Evolutionary conservation across 164 flowering plant genomes (phyloP).

Genomic region (Vitis rotundifolia): DNA sequence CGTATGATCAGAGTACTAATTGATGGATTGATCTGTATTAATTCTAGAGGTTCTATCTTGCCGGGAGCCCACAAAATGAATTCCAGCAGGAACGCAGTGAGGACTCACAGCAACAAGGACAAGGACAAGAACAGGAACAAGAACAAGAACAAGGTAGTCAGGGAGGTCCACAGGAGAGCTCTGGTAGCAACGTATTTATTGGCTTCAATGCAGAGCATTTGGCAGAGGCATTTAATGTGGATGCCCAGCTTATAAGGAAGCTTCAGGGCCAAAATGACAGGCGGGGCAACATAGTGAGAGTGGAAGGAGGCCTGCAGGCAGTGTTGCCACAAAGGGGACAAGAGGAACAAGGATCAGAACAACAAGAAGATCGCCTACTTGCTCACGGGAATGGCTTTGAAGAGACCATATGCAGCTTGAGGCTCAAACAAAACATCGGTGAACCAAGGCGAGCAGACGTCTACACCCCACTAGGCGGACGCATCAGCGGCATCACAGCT

Average conservation of each 20-base stretch:
- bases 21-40: not conserved
- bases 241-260: slow-evolving; percentile 15
- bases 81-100: not conserved
- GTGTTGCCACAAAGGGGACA: not conserved
- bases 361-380: not conserved
- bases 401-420: slow-evolving; percentile 40
- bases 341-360: not conserved
- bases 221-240: slow-evolving; percentile 35
- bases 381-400: slow-evolving; percentile 32
- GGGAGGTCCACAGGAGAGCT: not conserved
- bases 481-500: slow-evolving; percentile 26
- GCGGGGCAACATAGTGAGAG: slow-evolving; percentile 16
- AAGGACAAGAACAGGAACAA: slow-evolving; percentile 2
- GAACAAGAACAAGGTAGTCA: not conserved
- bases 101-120: slow-evolving; percentile 11
- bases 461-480: slow-evolving; percentile 31
- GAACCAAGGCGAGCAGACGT: slow-evolving; percentile 23
- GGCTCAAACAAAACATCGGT: slow-evolving; percentile 27
- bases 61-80: slow-evolving; percentile 25
- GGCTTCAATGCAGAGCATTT: slow-evolving; percentile 35
- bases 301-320: not conserved
- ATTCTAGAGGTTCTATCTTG: slow-evolving; percentile 33
- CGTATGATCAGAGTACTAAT: not conserved
- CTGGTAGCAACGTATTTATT: slow-evolving; percentile 34
- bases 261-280: slow-evolving; percentile 26